These are phyloP conservation scores for Picea glauca DNA, from an alignment of 75 land plant genomes.

Conservation along the genomic window DNA sequence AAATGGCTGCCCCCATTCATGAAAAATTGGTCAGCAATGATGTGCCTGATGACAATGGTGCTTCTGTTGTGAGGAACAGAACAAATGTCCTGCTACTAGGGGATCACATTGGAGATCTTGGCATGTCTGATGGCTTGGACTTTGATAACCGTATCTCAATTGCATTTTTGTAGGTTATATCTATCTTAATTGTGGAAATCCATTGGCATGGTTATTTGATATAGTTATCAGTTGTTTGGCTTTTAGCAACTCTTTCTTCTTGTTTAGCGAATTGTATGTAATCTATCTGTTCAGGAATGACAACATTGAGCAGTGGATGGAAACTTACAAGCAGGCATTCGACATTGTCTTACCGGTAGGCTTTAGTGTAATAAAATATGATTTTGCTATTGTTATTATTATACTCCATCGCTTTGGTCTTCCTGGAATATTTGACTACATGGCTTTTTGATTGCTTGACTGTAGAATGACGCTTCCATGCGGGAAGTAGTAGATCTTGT, in stretches of 20 bases:
- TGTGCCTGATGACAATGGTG: conserved; percentile 24
- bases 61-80: conserved; percentile 54
- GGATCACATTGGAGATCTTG: conserved; percentile 90
- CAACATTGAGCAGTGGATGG: conserved; percentile 55
- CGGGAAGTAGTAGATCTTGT: conserved; percentile 57
- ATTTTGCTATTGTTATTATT: background rate
- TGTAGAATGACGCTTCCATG: conserved; percentile 77
- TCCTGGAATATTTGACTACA: background rate
- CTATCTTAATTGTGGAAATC: background rate
- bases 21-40: conserved; percentile 44
- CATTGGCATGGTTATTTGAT: background rate
- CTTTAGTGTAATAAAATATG: conserved; percentile 6
- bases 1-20: conserved; percentile 84
- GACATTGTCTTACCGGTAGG: conserved; percentile 77
- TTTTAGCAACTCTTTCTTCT: background rate
- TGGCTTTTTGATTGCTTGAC: background rate
- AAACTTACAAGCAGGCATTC: conserved; percentile 56
- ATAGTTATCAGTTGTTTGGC: background rate
- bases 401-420: background rate
- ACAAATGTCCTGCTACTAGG: conserved; percentile 90
- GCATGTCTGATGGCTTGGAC: conserved; percentile 95
- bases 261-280: background rate
- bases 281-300: conserved; percentile 54
- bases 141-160: conserved; percentile 80
- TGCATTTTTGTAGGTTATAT: conserved; percentile 77